These are phyloP conservation scores for Globisporangium mamillatum DNA, from an alignment of 352 stramenopile species.

Conservation along the genomic window DNA sequence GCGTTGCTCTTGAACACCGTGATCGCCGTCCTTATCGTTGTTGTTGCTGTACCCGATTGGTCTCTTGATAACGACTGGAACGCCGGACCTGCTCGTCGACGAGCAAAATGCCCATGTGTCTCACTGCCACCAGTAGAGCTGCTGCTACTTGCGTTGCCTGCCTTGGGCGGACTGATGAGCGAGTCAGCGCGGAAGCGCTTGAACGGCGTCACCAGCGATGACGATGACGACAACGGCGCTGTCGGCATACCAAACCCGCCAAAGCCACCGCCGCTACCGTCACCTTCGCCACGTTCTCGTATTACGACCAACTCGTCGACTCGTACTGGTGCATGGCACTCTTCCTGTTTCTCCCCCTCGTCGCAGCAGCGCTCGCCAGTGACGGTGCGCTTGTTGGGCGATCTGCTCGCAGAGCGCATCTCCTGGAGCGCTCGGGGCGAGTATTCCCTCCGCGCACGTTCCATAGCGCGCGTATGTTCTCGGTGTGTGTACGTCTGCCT, in stretches of 20 bases:
- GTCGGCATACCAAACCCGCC: not conserved
- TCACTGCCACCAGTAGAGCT: not conserved
- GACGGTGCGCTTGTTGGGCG: conserved; percentile 17
- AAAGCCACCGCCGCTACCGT: not conserved
- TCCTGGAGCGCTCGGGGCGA: conserved; percentile 4
- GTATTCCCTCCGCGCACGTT: conserved; percentile 1
- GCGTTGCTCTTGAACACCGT: not conserved
- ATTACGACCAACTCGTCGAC: not conserved
- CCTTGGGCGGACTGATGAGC: conserved; percentile 13
- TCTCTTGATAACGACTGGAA: conserved; percentile 17
- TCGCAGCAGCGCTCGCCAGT: not conserved
- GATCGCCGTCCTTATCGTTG: not conserved
- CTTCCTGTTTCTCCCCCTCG: not conserved
- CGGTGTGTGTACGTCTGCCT: not conserved
- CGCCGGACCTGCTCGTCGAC: not conserved
- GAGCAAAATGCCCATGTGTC: not conserved
- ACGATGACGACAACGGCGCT: too few relatives aligned
- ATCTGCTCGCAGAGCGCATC: conserved; percentile 15
- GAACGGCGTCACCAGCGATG: conserved; percentile 12
- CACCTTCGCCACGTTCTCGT: not conserved
- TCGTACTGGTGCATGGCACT: not conserved
- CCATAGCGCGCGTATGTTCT: not conserved
- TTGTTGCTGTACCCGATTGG: not conserved
- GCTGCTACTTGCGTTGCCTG: not conserved
- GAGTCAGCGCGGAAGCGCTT: conserved; percentile 17